A percentile compares a stretch with the other conserved stretches of the same genome.
phyloP scores from a whole-genome alignment of 768 basidiomycete genomes.

The Podaxis sp. region DNA sequence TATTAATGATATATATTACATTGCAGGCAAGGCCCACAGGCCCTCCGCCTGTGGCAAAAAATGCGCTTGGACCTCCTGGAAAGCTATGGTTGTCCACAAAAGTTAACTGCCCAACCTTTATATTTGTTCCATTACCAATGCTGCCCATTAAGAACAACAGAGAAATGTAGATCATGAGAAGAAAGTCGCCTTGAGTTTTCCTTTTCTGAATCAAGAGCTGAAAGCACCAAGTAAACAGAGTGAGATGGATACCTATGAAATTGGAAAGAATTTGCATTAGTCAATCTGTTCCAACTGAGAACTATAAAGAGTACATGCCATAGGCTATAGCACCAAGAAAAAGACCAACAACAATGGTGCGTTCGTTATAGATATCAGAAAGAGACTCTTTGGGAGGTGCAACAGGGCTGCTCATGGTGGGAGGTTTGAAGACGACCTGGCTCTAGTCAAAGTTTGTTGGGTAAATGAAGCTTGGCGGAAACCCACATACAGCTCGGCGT shows the following conservation, averaged over 20 bases:
- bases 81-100: conserved; percentile 22
- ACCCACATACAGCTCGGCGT: no score
- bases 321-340: conserved; percentile 22
- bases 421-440: background rate
- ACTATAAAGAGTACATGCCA: conserved; percentile 12
- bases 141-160: conserved; percentile 24
- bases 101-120: conserved; percentile 20
- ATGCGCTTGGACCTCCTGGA: conserved; percentile 20
- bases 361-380: conserved; percentile 21
- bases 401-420: conserved; percentile 7
- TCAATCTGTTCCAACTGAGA: background rate
- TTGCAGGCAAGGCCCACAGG: conserved; percentile 17
- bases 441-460: no score
- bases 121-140: conserved; percentile 18
- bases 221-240: conserved; percentile 17
- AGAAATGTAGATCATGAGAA: conserved; percentile 19
- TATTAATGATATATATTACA: conserved; percentile 18
- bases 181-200: background rate
- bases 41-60: conserved; percentile 4
- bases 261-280: background rate
- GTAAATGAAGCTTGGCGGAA: no score
- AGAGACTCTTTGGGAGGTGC: conserved; percentile 13
- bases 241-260: conserved; percentile 12
- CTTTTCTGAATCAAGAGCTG: conserved; percentile 2
- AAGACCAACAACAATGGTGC: conserved; percentile 21